A percentile compares a stretch with the other conserved stretches of the same genome.
Evolutionary conservation across 176 grass and related monocot species (phyloP).

Genomic region (Cocos nucifera): DNA sequence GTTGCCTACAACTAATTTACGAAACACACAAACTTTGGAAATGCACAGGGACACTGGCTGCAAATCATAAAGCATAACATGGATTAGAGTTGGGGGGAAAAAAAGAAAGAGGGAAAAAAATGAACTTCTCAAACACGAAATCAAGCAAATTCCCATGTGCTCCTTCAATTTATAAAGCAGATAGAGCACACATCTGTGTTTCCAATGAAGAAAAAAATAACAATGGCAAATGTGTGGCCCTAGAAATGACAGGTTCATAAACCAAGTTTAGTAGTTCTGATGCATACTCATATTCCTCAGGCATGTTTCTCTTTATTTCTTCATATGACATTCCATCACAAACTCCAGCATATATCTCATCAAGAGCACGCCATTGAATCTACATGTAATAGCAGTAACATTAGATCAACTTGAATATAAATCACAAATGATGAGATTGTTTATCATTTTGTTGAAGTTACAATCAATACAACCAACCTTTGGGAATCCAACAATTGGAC

Average conservation of each 20-base stretch:
- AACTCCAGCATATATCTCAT: constrained; percentile 86
- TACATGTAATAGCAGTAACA: constrained; percentile 34
- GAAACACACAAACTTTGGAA: too few species aligned
- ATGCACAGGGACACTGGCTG: too few species aligned
- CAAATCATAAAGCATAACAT: too few species aligned
- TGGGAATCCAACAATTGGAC: constrained; percentile 88
- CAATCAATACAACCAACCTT: constrained; percentile 45
- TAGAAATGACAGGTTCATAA: not conserved
- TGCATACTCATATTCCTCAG: constrained; percentile 89
- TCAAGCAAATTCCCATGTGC: too few species aligned
- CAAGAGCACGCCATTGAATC: constrained; percentile 99
- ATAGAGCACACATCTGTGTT: too few species aligned
- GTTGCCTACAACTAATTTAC: too few species aligned
- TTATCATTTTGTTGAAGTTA: constrained; percentile 16
- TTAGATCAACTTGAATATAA: constrained; percentile 11
- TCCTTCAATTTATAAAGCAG: too few species aligned
- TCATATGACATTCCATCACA: constrained; percentile 99
- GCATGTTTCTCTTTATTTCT: constrained; percentile 93
- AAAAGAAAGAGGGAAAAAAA: too few species aligned
- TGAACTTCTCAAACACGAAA: too few species aligned
- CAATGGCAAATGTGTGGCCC: too few species aligned
- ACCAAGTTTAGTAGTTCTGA: constrained; percentile 1
- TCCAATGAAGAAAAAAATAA: too few species aligned
- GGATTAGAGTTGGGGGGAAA: too few species aligned
- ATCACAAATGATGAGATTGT: constrained; percentile 9